Base-by-base conservation (phyloP, 345 rosid species). In the Salix brachista region DNA sequence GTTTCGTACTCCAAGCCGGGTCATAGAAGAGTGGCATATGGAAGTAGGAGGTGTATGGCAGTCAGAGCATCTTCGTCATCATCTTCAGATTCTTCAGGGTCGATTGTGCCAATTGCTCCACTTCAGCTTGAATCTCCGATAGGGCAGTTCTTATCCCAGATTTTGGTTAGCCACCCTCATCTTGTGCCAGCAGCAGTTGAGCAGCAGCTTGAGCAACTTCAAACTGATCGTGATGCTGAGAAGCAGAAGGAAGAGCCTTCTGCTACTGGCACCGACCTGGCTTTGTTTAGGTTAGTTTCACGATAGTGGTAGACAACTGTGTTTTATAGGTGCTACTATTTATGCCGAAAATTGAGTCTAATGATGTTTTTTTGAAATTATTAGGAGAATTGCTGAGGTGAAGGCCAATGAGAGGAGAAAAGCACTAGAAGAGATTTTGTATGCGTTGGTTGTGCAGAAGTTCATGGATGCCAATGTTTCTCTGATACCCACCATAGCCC, bases 101-200 rank as follows among this genome's bases (percentile, higher is more conserved):
- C 90, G 1, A 21, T 65, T 14, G 79, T 85, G 36, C 84, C 91
- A 6, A 85, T 93, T 79, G 95, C 97, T 10, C 97, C 99, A 0
- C 97, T 94, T 21, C 91, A 81, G 87, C 84, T 96, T 71, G 90
- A 92, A 77, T 96, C 99, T 52, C 97, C 97, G 1, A 84, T 89
- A n/a, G 98, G 99, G 67, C 97, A 91, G 86, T 92, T 96, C 75
- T 83, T 96, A 82, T 85, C 92, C 34, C 95, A 94, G 87, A 94
- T 96, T 61, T 75, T 96, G 79, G 60, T 82, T 37, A 96, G 90
- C 75, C 97, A 96, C 79, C 99, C 99, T 7, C 97, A 96, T 82
- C 98, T 96, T 32, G 86, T 96, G 76, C 95, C 94, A 67, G 98
- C 95, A 25, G 99, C 99, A 8, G 98, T 90, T 58, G 99, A 94